These are phyloP conservation scores for Vanrija sp. DNA, from an alignment of 1,284 basidiomycete species.

Conservation along the genomic window DNA sequence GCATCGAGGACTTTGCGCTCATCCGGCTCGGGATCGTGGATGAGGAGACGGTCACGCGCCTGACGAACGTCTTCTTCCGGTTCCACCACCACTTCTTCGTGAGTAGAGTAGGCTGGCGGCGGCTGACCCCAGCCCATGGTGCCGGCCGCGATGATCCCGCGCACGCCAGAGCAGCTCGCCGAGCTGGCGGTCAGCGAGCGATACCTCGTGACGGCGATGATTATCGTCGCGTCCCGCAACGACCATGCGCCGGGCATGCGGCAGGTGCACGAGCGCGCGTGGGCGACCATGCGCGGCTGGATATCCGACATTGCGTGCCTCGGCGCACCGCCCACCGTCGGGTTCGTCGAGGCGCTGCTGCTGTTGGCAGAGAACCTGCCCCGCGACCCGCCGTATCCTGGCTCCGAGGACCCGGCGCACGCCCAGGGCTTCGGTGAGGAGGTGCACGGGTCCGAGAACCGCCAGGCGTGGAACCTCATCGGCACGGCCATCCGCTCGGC, in stretches of 20 bases:
- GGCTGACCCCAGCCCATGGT: conserved; percentile 45
- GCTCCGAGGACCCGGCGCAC: conserved; percentile 21
- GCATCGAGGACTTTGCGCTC: conserved; percentile 43
- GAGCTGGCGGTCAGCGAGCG: conserved; percentile 47
- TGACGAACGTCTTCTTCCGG: conserved; percentile 47
- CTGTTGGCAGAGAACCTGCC: conserved; percentile 48
- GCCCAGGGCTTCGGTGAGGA: conserved; percentile 36
- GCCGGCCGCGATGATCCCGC: conserved; percentile 44
- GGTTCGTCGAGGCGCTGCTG: conserved; percentile 45
- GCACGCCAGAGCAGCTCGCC: conserved; percentile 41
- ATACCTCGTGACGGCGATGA: conserved; percentile 47
- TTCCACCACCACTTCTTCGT: conserved; percentile 50
- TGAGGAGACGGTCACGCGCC: conserved; percentile 32
- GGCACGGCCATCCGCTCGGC: conserved; percentile 44
- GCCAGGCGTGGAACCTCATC: conserved; percentile 48
- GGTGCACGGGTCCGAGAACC: conserved; percentile 42
- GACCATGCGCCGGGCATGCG: conserved; percentile 32
- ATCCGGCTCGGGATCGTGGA: conserved; percentile 46
- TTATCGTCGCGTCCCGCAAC: conserved; percentile 49
- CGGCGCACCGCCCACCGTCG: conserved; percentile 43
- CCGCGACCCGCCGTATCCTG: conserved; percentile 26
- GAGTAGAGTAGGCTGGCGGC: conserved; percentile 13
- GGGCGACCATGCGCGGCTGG: conserved; percentile 46
- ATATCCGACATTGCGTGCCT: conserved; percentile 41
- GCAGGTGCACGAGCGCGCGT: conserved; percentile 39